A percentile compares a stretch with the other conserved stretches of the same genome.
Evolutionary conservation across 208 protist species (phyloP).

Genomic region (Strigomonas culicis): DNA sequence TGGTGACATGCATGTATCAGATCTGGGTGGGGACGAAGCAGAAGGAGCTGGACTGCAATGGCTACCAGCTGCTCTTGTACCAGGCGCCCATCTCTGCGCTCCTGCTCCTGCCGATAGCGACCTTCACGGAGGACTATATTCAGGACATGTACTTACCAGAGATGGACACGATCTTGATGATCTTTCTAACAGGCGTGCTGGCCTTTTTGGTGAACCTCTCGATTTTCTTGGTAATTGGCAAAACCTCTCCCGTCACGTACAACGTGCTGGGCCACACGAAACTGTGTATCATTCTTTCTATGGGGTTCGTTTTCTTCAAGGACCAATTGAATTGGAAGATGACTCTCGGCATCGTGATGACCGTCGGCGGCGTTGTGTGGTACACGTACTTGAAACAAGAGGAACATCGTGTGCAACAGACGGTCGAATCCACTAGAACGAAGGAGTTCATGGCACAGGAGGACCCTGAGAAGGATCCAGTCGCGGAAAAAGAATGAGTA

Average conservation of each 20-base stretch:
- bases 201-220: slow-evolving; percentile 88
- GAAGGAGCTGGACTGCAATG: slow-evolving; percentile 68
- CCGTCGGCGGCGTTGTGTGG: slow-evolving; percentile 66
- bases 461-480: no score
- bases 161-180: slow-evolving; percentile 24
- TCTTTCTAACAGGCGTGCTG: slow-evolving; percentile 48
- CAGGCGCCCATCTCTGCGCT: slow-evolving; percentile 75
- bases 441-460: no score
- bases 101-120: slow-evolving; percentile 55
- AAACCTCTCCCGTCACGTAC: slow-evolving; percentile 85
- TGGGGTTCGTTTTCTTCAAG: slow-evolving; percentile 70
- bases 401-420: no score
- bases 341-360: slow-evolving; percentile 42
- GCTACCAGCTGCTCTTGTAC: slow-evolving; percentile 85
- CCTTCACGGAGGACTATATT: slow-evolving; percentile 39
- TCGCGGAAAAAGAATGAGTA: slow-evolving; percentile 13
- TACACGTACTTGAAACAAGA: slow-evolving; percentile 86
- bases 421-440: no score
- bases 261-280: slow-evolving; percentile 90
- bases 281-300: slow-evolving; percentile 62
- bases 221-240: slow-evolving; percentile 87
- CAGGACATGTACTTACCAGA: slow-evolving; percentile 22
- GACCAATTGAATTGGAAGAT: slow-evolving; percentile 27
- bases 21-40: slow-evolving; percentile 88
- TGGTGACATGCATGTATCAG: slow-evolving; percentile 84